Evolutionary conservation across 208 protist species (phyloP).

Genomic region (Leishmania guyanensis): DNA sequence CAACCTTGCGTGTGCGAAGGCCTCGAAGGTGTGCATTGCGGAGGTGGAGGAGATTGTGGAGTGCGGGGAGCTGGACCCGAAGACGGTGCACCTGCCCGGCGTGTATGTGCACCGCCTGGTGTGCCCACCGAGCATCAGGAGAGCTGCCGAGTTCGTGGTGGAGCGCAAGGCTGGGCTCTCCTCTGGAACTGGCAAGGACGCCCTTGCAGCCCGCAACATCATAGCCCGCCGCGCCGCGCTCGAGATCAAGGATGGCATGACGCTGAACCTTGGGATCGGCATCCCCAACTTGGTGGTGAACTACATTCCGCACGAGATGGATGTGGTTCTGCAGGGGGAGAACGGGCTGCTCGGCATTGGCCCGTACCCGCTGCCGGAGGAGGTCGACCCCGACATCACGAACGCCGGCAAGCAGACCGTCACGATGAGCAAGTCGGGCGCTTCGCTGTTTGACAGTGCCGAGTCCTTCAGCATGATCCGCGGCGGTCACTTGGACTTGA

Average conservation of each 20-base stretch:
- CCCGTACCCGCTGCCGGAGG: slow-evolving; percentile 77
- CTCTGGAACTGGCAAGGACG: slow-evolving; percentile 13
- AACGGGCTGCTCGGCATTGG: slow-evolving; percentile 89
- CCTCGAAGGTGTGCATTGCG: slow-evolving; percentile 89
- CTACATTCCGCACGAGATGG: slow-evolving; percentile 71
- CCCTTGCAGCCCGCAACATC: slow-evolving; percentile 18
- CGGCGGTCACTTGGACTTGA: slow-evolving; percentile 91
- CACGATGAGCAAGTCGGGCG: slow-evolving; percentile 65
- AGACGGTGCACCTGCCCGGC: slow-evolving; percentile 88
- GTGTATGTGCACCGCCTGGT: slow-evolving; percentile 93
- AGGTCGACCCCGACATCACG: slow-evolving; percentile 92
- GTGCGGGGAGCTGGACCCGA: slow-evolving; percentile 78
- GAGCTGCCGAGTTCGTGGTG: slow-evolving; percentile 23
- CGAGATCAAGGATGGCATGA: slow-evolving; percentile 94
- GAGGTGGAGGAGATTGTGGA: slow-evolving; percentile 95
- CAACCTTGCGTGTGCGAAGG: slow-evolving; percentile 83
- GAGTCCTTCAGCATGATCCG: slow-evolving; percentile 96
- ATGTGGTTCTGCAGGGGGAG: slow-evolving; percentile 86
- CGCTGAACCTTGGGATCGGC: slow-evolving; percentile 95
- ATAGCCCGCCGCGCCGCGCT: slow-evolving; percentile 91
- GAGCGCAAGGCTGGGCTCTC: slow-evolving; percentile 7
- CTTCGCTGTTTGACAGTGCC: slow-evolving; percentile 71
- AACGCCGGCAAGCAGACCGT: slow-evolving; percentile 96
- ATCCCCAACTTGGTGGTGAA: slow-evolving; percentile 92
- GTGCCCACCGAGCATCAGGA: slow-evolving; percentile 8